These are phyloP conservation scores for Sporothrix pseudoabietina DNA, from an alignment of 2,329 filamentous ascomycete genomes.

Conservation along the genomic window DNA sequence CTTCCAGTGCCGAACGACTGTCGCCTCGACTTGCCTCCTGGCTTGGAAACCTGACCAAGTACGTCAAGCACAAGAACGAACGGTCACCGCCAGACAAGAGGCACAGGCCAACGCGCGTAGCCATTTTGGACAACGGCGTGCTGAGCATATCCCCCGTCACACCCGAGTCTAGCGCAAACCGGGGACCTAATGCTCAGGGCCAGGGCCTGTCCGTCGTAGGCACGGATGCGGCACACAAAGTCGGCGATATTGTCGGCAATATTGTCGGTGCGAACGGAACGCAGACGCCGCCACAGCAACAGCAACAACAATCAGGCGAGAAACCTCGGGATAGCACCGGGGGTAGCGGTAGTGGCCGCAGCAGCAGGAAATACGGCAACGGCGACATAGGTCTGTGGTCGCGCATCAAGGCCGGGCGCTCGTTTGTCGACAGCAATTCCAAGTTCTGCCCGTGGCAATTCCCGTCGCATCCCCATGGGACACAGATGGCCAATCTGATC, in stretches of 20 bases:
- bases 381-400: constrained; percentile 10
- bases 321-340: not conserved
- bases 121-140: not conserved
- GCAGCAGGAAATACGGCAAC: not conserved
- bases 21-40: not conserved
- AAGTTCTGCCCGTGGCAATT: constrained; percentile 15
- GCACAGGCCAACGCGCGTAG: not conserved
- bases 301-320: not conserved
- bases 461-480: not conserved
- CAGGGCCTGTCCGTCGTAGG: not conserved
- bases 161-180: not conserved
- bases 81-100: not conserved
- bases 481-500: not conserved
- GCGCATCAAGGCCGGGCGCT: constrained; percentile 6
- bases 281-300: not conserved
- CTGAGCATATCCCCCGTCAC: not conserved
- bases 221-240: not conserved
- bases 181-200: not conserved
- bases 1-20: not conserved
- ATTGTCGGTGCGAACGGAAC: not conserved
- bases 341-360: too few species aligned
- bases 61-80: not conserved
- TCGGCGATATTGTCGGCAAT: not conserved
- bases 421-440: constrained; percentile 6
- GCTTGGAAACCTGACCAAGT: not conserved